phyloP scores from a whole-genome alignment of 306 rosid species.

The Sindora glabra region DNA sequence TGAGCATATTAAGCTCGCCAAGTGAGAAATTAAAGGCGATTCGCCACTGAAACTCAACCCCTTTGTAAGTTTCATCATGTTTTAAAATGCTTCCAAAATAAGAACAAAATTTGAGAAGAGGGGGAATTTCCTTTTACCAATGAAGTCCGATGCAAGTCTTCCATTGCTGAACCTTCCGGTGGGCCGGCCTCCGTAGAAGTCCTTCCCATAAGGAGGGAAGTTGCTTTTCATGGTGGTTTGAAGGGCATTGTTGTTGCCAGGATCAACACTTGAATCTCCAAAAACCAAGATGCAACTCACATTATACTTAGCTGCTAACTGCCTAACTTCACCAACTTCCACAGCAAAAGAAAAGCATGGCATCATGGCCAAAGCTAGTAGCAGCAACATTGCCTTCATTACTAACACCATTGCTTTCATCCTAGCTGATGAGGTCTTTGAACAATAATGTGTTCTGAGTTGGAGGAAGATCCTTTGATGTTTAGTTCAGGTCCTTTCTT shows the following conservation, averaged over 20 bases:
- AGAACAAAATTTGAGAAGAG: too few species aligned
- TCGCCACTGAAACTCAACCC: too few species aligned
- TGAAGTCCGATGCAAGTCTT: conserved; percentile 64
- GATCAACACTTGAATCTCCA: conserved; percentile 80
- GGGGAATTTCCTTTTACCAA: conserved; percentile 42
- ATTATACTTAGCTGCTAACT: conserved; percentile 25
- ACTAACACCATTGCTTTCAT: background rate
- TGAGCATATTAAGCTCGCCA: too few species aligned
- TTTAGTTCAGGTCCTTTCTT: too few species aligned
- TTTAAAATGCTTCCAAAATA: background rate
- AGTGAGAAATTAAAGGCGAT: too few species aligned
- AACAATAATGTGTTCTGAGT: too few species aligned
- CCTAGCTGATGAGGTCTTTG: too few species aligned
- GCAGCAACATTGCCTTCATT: background rate
- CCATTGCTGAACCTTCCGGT: conserved; percentile 70
- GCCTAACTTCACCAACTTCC: conserved; percentile 1
- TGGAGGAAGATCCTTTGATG: too few species aligned
- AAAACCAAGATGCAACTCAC: conserved; percentile 48
- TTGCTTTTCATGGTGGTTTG: conserved; percentile 51
- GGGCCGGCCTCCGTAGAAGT: conserved; percentile 48
- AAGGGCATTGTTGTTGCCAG: conserved; percentile 70
- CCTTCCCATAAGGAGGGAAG: conserved; percentile 64
- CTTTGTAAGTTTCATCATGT: too few species aligned
- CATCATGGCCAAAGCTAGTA: conserved; percentile 2
- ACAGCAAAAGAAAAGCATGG: conserved; percentile 18